Conservation (phyloP, 768 basidiomycete genomes). For the Auricularia auricula-judae region DNA sequence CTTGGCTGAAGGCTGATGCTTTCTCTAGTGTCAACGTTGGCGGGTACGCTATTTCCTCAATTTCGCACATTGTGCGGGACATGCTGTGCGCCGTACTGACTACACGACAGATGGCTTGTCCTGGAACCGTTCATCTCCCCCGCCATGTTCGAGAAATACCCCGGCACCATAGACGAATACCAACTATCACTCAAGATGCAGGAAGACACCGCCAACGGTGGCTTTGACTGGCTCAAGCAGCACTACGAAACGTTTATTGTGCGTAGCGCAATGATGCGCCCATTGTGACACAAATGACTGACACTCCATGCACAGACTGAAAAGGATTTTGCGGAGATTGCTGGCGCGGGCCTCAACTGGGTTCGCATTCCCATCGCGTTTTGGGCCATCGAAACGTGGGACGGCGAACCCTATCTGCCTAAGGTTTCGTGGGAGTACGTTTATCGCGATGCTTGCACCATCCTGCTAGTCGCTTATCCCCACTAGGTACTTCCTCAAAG, state of each 20-base stretch:
- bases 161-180: constrained; percentile 63
- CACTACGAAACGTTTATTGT: constrained; percentile 96
- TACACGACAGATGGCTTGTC: constrained; percentile 40
- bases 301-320: constrained; percentile 55
- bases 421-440: constrained; percentile 69
- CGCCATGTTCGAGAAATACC: constrained; percentile 61
- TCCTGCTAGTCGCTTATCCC: constrained; percentile 1
- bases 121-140: constrained; percentile 64
- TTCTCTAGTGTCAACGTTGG: constrained; percentile 68
- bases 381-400: constrained; percentile 84
- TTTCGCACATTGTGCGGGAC: neutral
- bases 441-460: neutral
- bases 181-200: constrained; percentile 61
- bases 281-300: neutral
- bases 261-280: constrained; percentile 14
- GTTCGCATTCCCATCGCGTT: constrained; percentile 83
- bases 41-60: constrained; percentile 68
- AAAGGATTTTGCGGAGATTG: constrained; percentile 87
- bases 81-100: too few species aligned
- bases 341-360: constrained; percentile 87
- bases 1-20: neutral
- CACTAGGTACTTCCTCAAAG: constrained; percentile 77
- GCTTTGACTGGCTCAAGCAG: constrained; percentile 58
- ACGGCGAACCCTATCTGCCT: constrained; percentile 72
- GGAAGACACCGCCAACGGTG: constrained; percentile 55